phyloP scores from a whole-genome alignment of 2,329 filamentous ascomycete species.

The Dendryphion nanum region DNA sequence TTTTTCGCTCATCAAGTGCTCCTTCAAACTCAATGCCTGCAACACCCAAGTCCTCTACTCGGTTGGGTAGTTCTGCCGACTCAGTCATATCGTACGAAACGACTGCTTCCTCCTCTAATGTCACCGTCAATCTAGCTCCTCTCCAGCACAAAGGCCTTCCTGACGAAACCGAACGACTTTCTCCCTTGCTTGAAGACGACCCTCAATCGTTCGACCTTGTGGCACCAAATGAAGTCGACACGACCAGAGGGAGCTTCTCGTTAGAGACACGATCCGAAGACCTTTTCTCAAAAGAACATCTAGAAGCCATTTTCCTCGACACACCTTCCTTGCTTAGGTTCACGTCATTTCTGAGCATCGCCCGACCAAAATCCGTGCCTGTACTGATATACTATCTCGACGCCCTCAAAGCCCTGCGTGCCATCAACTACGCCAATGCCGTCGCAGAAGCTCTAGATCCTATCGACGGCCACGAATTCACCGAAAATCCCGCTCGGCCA shows the following conservation, averaged over 20 bases:
- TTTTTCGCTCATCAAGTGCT: constrained; percentile 14
- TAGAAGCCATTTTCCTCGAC: constrained; percentile 64
- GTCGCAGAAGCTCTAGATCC: constrained; percentile 61
- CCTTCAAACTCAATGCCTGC: constrained; percentile 13
- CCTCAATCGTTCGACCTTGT: constrained; percentile 56
- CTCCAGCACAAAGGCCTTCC: constrained; percentile 44
- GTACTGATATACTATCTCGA: constrained; percentile 71
- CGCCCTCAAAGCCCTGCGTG: constrained; percentile 67
- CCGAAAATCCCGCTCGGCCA: constrained; percentile 47
- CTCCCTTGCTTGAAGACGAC: constrained; percentile 53
- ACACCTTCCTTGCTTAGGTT: constrained; percentile 64
- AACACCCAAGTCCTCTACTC: constrained; percentile 19
- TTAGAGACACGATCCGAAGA: constrained; percentile 65
- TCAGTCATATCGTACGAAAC: constrained; percentile 38
- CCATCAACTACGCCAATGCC: constrained; percentile 70
- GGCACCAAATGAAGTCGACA: constrained; percentile 35
- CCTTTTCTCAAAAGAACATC: constrained; percentile 65
- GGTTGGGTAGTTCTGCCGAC: constrained; percentile 29
- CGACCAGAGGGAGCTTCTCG: constrained; percentile 43
- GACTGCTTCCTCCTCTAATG: constrained; percentile 30
- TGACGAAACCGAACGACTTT: constrained; percentile 45
- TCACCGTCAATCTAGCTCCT: constrained; percentile 36
- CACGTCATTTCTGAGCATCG: constrained; percentile 62
- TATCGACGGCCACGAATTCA: constrained; percentile 58
- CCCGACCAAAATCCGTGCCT: constrained; percentile 62